Evolutionary conservation across 176 grass and related monocot genomes (phyloP), one percentile per base, ranked within the genome.

Genomic region (Carex parvula): DNA sequence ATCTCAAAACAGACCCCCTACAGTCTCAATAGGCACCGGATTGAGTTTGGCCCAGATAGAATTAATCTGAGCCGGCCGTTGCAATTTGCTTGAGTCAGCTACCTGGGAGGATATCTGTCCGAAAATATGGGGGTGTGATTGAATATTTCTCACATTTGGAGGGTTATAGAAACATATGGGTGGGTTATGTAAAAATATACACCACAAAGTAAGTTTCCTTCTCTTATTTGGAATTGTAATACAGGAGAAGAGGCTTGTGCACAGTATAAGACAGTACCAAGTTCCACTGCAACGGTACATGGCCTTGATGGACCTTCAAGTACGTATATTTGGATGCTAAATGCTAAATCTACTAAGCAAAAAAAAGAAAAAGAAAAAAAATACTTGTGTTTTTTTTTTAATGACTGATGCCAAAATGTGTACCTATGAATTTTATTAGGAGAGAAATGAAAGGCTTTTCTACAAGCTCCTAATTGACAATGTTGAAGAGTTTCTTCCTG

Each of bases 391-490:
- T n/a, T 80, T 29, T 29, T 80, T n/a, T 41, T 70, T 26, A 14
- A 26, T 65, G 46, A 35, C 52, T 15, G 29, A 32, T 50, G 1
- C 0, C 17, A 48, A 60, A 76, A 46, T 5, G 2, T 55, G 29
- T 54, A 21, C 53, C 37, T 8, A 60, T 55, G 70, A 52, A 5
- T 5, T 74, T n/a, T 72, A 82, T 8, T 86, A 98, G 95, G 95
- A 98, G 82, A 90, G 92, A 52, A 92, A 97, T 58, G 95, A 93
- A 81, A 91, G 89, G 66, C 64, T 97, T 24, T 94, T 98, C 87
- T 98, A 90, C 79, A 98, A 91, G 87, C 95, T 98, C 84, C 64
- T 98, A 70, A 55, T 94, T 3, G 91, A 98, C 79, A 89, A 98
- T 84, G 92, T 98, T 1, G 95, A 98, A 75, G 95, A 98, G 79